Conservation (phyloP, 192 early-diverging fungal genomes). For the Backusella mclennaniae region DNA sequence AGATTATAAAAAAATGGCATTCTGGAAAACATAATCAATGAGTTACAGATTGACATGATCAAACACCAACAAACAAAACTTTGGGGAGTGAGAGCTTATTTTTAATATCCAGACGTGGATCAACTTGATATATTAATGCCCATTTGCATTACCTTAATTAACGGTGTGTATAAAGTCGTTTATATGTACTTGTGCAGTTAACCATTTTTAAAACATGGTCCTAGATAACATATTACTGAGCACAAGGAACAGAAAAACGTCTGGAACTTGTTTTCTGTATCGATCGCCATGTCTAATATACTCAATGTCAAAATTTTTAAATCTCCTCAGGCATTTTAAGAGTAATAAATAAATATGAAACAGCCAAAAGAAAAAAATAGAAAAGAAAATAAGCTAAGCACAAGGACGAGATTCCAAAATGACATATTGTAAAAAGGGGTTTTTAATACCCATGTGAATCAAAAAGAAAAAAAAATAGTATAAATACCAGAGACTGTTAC, state of each 20-base stretch:
- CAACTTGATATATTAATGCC: no score
- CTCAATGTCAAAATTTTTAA: background rate
- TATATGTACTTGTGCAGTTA: background rate
- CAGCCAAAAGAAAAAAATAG: background rate
- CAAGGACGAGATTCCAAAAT: background rate
- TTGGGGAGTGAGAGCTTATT: no score
- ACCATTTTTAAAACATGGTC: background rate
- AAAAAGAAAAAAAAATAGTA: background rate
- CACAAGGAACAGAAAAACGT: background rate
- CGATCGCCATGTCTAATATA: background rate
- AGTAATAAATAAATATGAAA: background rate
- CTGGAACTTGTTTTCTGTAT: background rate
- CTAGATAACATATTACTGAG: background rate
- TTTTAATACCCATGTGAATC: background rate
- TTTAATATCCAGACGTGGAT: no score
- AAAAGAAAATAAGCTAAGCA: background rate
- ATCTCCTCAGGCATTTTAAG: no score
- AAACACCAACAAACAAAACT: no score
- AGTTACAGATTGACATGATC: no score
- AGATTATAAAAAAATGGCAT: no score
- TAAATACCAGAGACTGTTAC: background rate
- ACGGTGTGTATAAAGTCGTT: background rate
- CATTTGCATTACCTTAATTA: background rate
- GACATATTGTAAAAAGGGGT: background rate
- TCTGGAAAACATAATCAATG: no score